Percentiles rank a stretch among this genome's conserved stretches.
Conservation (phyloP, 352 stramenopile species). For the Phytophthora sp. region DNA sequence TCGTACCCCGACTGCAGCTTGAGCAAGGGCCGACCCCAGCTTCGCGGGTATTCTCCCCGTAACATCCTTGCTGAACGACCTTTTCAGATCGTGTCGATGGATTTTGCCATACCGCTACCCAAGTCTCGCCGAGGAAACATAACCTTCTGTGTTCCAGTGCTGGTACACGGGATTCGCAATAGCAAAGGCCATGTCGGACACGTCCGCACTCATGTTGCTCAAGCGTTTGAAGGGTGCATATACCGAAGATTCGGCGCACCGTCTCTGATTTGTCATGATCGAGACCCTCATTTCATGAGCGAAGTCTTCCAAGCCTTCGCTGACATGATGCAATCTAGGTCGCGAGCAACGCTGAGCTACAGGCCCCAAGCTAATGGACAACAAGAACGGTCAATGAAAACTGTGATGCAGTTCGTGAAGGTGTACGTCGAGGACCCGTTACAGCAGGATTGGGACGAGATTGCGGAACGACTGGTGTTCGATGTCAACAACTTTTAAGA, state of each 20-base stretch:
- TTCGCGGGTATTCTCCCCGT: not conserved
- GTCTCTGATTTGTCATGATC: not conserved
- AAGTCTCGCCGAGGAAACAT: not conserved
- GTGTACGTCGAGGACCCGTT: conserved; percentile 2
- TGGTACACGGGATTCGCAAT: not conserved
- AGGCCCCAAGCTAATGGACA: not conserved
- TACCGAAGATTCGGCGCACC: not conserved
- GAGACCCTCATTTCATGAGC: no score
- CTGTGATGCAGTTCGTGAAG: not conserved
- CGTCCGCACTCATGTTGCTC: not conserved
- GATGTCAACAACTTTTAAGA: not conserved
- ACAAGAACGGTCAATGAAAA: conserved; percentile 8
- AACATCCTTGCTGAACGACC: no score
- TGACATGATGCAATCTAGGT: conserved; percentile 5
- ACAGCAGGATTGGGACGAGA: conserved; percentile 3
- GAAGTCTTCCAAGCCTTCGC: conserved; percentile 4
- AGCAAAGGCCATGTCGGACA: not conserved
- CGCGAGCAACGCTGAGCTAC: not conserved
- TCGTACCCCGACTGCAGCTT: conserved; percentile 1
- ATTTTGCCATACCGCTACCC: not conserved
- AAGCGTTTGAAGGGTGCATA: not conserved
- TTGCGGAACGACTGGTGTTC: not conserved
- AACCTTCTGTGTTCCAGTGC: not conserved
- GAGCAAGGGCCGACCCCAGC: conserved; percentile 1
- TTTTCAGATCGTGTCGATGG: conserved; percentile 4